phyloP scores from a whole-genome alignment of 1,284 basidiomycete species.

The Austroboletus niveus region DNA sequence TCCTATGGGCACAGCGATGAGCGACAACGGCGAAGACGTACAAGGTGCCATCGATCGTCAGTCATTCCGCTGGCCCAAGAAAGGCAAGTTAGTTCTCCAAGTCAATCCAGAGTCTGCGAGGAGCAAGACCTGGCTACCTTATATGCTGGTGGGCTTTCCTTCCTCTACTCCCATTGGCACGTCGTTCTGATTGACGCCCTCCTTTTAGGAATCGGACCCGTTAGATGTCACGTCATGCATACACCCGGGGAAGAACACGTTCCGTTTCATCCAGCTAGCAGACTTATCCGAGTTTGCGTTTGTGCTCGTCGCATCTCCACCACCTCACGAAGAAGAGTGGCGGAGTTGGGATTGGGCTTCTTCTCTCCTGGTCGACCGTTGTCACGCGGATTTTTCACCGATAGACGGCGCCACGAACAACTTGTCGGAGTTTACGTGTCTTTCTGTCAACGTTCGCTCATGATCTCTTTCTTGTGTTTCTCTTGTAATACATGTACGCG shows the following conservation, averaged over 20 bases:
- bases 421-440: conserved; percentile 20
- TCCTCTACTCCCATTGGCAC: neutral
- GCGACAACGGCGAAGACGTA: neutral
- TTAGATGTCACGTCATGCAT: conserved; percentile 30
- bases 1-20: neutral
- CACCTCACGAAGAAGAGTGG: conserved; percentile 21
- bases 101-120: conserved; percentile 23
- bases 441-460: conserved; percentile 17
- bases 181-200: neutral
- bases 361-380: conserved; percentile 10
- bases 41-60: conserved; percentile 4
- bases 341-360: conserved; percentile 27
- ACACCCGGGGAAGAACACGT: conserved; percentile 27
- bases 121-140: conserved; percentile 30
- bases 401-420: neutral
- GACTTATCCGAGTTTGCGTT: conserved; percentile 31
- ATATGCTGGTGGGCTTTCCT: conserved; percentile 18
- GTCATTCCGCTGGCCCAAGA: conserved; percentile 21
- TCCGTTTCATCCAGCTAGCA: conserved; percentile 31
- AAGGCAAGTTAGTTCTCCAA: conserved; percentile 29
- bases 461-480: conserved; percentile 6
- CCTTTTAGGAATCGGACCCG: conserved; percentile 17
- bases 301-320: conserved; percentile 23
- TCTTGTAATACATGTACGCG: too few species aligned
- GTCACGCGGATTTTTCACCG: neutral